phyloP scores from a whole-genome alignment of 129 eudicot species.

The Deinandra increscens region DNA sequence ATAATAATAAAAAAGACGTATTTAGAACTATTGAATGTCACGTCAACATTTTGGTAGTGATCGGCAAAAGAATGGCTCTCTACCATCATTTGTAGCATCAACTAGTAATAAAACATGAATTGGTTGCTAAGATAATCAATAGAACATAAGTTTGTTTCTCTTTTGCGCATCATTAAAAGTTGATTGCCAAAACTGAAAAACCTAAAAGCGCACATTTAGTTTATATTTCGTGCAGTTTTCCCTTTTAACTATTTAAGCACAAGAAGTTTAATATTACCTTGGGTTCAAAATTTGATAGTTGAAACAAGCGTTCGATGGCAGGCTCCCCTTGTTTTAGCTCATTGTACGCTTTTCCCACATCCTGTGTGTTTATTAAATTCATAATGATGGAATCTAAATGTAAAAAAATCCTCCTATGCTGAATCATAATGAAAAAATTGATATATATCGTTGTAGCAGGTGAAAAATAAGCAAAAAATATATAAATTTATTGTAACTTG shows the following conservation, averaged over 20 bases:
- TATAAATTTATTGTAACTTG: background rate
- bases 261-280: conserved; percentile 43
- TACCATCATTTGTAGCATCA: background rate
- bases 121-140: background rate
- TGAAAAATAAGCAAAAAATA: background rate
- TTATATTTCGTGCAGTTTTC: background rate
- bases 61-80: background rate
- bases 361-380: conserved; percentile 51
- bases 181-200: background rate
- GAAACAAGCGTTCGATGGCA: conserved; percentile 87
- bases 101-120: background rate
- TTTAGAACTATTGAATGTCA: background rate
- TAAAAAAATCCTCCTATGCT: conserved; percentile 33
- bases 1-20: background rate
- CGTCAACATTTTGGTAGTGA: background rate
- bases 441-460: background rate
- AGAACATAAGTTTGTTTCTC: background rate
- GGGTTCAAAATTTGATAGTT: conserved; percentile 55
- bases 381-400: conserved; percentile 14
- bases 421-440: conserved; percentile 26
- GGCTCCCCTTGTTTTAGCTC: conserved; percentile 99
- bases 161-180: too few relatives aligned
- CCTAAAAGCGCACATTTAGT: background rate
- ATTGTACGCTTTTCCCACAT: conserved; percentile 94
- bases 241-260: conserved; percentile 11